Conservation (phyloP, 257 asterid genomes). For the Schizonepeta tenuifolia region DNA sequence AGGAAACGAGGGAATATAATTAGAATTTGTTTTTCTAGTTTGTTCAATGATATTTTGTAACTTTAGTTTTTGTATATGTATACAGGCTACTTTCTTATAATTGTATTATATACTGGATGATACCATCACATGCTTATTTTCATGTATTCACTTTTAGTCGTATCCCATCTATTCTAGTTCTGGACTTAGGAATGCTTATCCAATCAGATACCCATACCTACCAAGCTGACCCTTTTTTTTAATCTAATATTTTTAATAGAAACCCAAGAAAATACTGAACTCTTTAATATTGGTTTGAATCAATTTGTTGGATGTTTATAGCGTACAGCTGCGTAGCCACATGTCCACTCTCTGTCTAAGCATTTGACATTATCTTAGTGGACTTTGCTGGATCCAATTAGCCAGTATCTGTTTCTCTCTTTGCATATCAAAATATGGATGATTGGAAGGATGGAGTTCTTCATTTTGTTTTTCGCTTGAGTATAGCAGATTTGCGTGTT, state of each 20-base stretch:
- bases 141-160: not conserved
- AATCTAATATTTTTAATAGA: not conserved
- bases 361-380: not conserved
- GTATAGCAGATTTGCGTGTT: not conserved
- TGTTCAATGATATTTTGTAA: not conserved
- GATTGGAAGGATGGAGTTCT: conserved; percentile 11
- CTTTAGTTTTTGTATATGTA: not conserved
- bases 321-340: not conserved
- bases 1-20: not conserved
- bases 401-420: not conserved
- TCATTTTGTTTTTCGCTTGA: not conserved
- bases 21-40: not conserved
- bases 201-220: not conserved
- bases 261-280: not conserved
- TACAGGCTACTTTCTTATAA: not conserved
- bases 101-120: not conserved
- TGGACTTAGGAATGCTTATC: not conserved
- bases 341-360: not conserved
- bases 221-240: not conserved
- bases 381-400: not conserved
- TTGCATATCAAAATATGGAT: not conserved
- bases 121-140: not conserved
- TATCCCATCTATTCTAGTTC: not conserved
- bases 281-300: not conserved
- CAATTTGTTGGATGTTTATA: conserved; percentile 4